Percentiles rank a stretch among this genome's conserved stretches.
Conservation (phyloP, 257 asterid species). For the Ophiorrhiza pumila region DNA sequence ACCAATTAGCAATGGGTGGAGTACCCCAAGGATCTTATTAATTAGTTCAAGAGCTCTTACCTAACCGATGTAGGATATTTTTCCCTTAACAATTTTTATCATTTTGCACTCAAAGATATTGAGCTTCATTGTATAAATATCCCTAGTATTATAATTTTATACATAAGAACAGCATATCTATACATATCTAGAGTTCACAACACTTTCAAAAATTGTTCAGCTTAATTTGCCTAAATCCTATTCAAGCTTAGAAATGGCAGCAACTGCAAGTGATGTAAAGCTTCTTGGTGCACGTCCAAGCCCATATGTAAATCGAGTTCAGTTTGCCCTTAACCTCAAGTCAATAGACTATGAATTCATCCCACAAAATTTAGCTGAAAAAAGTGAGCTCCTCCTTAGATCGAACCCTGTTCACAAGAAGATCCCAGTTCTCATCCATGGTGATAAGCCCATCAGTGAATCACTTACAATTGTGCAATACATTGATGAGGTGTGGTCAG, state of each 20-base stretch:
- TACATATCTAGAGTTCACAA: too few species aligned
- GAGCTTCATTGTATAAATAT: too few species aligned
- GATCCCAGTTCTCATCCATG: conserved; percentile 30
- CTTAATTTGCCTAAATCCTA: too few species aligned
- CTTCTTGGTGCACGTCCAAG: conserved; percentile 14
- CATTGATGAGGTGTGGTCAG: conserved; percentile 34
- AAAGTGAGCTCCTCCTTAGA: conserved; percentile 34
- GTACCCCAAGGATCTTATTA: too few species aligned
- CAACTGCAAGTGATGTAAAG: neutral
- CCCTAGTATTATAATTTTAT: too few species aligned
- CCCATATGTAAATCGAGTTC: conserved; percentile 21
- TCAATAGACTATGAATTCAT: conserved; percentile 19
- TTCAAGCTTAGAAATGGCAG: conserved; percentile 4
- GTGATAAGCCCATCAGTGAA: conserved; percentile 22
- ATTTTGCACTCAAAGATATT: too few species aligned
- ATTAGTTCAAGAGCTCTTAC: too few species aligned
- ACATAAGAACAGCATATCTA: too few species aligned
- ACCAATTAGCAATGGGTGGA: too few species aligned
- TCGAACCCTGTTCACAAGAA: conserved; percentile 34
- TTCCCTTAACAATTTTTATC: too few species aligned
- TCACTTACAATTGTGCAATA: conserved; percentile 29
- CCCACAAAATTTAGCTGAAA: conserved; percentile 5
- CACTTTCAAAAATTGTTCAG: too few species aligned
- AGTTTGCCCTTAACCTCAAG: conserved; percentile 31
- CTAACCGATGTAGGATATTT: too few species aligned